These are phyloP conservation scores for Apiotrichum mycotoxinovorans DNA, from an alignment of 1,284 basidiomycete genomes.

Conservation along the genomic window DNA sequence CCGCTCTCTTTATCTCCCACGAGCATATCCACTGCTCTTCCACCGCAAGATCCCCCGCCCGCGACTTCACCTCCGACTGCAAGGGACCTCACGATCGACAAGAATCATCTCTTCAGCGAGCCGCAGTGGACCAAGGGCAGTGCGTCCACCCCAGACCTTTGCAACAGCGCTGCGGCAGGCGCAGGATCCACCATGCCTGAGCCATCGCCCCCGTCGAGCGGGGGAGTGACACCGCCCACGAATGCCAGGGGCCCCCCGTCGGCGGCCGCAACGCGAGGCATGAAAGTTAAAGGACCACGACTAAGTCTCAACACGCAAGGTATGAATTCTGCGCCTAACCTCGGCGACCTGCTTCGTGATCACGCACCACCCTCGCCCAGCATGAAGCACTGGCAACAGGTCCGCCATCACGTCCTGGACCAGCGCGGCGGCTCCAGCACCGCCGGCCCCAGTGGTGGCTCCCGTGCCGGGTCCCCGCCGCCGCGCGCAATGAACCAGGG, in stretches of 20 bases:
- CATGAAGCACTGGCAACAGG: conserved; percentile 45
- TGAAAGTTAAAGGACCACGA: background rate
- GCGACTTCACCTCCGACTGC: background rate
- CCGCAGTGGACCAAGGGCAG: background rate
- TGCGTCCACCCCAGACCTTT: no score
- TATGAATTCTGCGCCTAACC: background rate
- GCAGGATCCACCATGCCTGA: background rate
- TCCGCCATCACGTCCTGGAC: conserved; percentile 36
- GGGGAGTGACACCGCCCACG: background rate
- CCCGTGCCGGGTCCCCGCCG: no score
- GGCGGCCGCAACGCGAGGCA: background rate
- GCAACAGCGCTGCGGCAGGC: background rate
- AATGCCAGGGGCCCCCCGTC: background rate
- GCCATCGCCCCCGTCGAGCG: background rate
- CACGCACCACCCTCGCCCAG: conserved; percentile 35
- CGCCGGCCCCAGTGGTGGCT: no score
- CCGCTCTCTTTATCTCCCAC: background rate
- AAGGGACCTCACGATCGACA: background rate
- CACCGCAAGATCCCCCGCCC: no score
- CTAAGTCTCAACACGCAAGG: conserved; percentile 1
- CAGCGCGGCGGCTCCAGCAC: no score
- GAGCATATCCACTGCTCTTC: background rate
- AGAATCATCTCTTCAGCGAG: background rate
- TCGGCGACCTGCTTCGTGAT: background rate
- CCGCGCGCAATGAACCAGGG: no score